Evolutionary conservation across 1,284 basidiomycete species (phyloP).

Genomic region (Ceratobasidium sp.): DNA sequence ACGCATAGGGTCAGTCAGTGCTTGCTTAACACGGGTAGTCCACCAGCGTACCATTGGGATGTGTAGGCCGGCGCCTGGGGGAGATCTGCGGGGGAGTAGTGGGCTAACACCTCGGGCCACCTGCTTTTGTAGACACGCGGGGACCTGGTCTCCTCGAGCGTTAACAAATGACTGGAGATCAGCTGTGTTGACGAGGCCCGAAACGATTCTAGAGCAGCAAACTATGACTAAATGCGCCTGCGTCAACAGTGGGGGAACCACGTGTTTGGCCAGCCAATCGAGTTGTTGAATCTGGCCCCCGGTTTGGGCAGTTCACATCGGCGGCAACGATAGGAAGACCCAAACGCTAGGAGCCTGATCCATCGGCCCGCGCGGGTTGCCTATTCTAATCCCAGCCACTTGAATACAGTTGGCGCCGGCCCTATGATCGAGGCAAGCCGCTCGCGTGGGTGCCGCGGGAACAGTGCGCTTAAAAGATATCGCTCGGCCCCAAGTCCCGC

Average conservation of each 20-base stretch:
- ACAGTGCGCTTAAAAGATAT: constrained; percentile 6
- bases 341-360: constrained; percentile 1
- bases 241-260: constrained; percentile 33
- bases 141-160: constrained; percentile 14
- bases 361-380: constrained; percentile 22
- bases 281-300: neutral
- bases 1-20: neutral
- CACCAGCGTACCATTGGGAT: constrained; percentile 18
- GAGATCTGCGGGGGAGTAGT: constrained; percentile 13
- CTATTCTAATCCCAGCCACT: constrained; percentile 25
- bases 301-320: constrained; percentile 25
- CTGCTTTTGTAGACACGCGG: constrained; percentile 39
- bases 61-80: neutral
- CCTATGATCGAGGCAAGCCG: constrained; percentile 35
- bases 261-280: constrained; percentile 39
- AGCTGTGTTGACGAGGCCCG: constrained; percentile 35
- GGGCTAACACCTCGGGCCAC: neutral
- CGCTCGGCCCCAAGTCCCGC: neutral
- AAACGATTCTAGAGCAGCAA: constrained; percentile 20
- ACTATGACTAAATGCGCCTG: constrained; percentile 19
- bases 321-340: constrained; percentile 13
- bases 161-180: constrained; percentile 40
- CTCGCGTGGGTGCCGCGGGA: constrained; percentile 10
- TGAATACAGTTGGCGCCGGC: constrained; percentile 22
- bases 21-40: neutral